Base-by-base conservation (phyloP, 768 basidiomycete genomes). In the Agaricus sinodeliciosus region DNA sequence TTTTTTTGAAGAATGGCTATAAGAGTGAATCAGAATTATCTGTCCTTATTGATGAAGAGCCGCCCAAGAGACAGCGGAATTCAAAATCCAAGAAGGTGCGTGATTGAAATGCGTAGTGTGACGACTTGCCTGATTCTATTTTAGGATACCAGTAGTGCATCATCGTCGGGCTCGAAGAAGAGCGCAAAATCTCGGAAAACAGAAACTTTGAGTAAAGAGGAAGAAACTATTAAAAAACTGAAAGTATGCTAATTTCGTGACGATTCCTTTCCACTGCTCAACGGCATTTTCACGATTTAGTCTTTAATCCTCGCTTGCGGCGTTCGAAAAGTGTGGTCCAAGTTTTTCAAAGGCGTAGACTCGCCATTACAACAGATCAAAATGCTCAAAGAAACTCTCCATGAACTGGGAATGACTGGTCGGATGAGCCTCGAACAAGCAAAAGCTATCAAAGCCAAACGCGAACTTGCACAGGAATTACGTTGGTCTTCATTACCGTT, bases 401-500 rank as follows among this genome's bases (percentile, higher is more conserved):
- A 71, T 22, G 85, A 84, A 3, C 73, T 93, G 27, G 91, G 91
- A 0, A 94, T 94, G 90, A 79, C 72, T 0, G 87, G 88, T 1
- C 78, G 85, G 19, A 71, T 84, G 61, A 92, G 81, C 55, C 60
- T 90, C 61, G 90, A 90, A 49, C 86, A 94, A 67, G 93, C 92
- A 3, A 88, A 80, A 59, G 69, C 72, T 3, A 86, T 94, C 59
- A 85, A 77, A 55, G 79, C 73, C 64, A 79, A 79, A 61, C 73
- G 90, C 42, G 94, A 94, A 63, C 64, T 91, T 5, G 85, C 79
- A 19, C 73, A 89, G 55, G 90, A 94, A 62, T 74, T 94, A 58
- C 28, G 80, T 73, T 19, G 27, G 52, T 43, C 12, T 40, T 25
- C 43, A 19, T 16, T 2, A 16, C 36, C 43, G 18, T 16, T 2